Evolutionary conservation across 306 rosid genomes (phyloP), one percentile per base, ranked within the genome.

Genomic region (Cicer cuneatum): DNA sequence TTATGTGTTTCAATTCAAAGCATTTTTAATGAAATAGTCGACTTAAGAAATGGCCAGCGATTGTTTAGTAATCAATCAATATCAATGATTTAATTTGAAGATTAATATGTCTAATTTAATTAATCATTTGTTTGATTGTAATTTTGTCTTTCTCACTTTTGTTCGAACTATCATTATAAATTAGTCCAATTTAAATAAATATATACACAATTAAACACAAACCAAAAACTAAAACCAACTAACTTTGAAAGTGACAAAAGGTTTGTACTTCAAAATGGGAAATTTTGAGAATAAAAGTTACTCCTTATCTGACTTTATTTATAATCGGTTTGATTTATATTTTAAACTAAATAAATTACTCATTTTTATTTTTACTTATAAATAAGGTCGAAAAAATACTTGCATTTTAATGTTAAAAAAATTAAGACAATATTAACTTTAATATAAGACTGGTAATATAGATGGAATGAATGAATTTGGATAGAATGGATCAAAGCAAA

Each of bases 101-200:
- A 41, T 14, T 40, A 9, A 40, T 9, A 1, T 15, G 51, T 40
- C 49, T 64, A 10, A 18, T 29, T 29, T 29, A 29, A 29, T 29
- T 29, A 29, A 29, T 29, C 35, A 29, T 29, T 29, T 29, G 43
- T 41, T 41, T 16, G 70, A 41, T 64, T 41, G 9, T 10, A 64
- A 64, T 64, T 43, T 43, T 42, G 18, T 66, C 24, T 66, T 11
- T 43, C 13, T 39, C n/a, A 10, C 52, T 65, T 42, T 65, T 10
- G 39, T 18, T 41, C 69, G 42, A 5, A 65, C 70, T 41, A 42
- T 42, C 16, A 10, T 24, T 42, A 42, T 11, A 65, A 6, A 0
- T 29, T 29, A 65, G 18, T 42, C 71, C 52, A 65, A 19, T 15
- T 40, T 40, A 40, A n/a, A 9, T 29, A 29, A 29, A 3, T 29